Percentiles rank a stretch among this genome's conserved stretches.
These are phyloP conservation scores for Podila epigama DNA, from an alignment of 192 early-diverging fungal species.

Conservation along the genomic window DNA sequence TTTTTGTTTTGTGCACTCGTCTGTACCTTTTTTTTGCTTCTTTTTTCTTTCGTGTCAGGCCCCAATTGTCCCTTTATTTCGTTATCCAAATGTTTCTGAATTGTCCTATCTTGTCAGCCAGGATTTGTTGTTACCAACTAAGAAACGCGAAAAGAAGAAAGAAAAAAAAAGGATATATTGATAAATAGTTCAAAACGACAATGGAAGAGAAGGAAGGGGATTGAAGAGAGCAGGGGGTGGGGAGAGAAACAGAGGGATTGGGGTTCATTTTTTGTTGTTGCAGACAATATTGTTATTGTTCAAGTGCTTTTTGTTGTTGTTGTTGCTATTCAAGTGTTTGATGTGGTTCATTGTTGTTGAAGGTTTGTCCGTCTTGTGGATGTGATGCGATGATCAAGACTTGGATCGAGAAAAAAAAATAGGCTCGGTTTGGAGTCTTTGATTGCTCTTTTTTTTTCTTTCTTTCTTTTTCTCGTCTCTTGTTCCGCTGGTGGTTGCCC, in stretches of 20 bases:
- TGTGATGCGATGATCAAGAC: too few species aligned
- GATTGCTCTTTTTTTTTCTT: not conserved
- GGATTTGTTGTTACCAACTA: too few species aligned
- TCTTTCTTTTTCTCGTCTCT: not conserved
- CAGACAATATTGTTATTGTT: not conserved
- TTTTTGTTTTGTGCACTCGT: too few species aligned
- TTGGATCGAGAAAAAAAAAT: slow-evolving; percentile 1
- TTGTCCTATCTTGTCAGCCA: too few species aligned
- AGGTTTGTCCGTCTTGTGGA: too few species aligned
- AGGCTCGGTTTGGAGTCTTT: not conserved
- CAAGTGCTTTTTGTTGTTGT: not conserved
- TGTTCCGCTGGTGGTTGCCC: not conserved
- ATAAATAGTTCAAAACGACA: not conserved
- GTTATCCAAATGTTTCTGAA: not conserved
- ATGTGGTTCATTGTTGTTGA: not conserved
- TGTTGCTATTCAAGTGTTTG: not conserved
- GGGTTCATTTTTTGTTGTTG: too few species aligned
- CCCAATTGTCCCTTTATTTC: not conserved
- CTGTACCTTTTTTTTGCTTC: slow-evolving; percentile 1
- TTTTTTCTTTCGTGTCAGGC: not conserved
- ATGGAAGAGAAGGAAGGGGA: not conserved
- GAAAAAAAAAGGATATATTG: too few species aligned
- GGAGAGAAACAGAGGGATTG: not conserved
- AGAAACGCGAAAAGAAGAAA: too few species aligned
- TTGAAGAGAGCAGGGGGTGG: not conserved